Percentiles rank a stretch among this genome's conserved stretches.
These are phyloP conservation scores for Cephaloascus fragrans DNA, from an alignment of 805 yeast species.

Conservation along the genomic window DNA sequence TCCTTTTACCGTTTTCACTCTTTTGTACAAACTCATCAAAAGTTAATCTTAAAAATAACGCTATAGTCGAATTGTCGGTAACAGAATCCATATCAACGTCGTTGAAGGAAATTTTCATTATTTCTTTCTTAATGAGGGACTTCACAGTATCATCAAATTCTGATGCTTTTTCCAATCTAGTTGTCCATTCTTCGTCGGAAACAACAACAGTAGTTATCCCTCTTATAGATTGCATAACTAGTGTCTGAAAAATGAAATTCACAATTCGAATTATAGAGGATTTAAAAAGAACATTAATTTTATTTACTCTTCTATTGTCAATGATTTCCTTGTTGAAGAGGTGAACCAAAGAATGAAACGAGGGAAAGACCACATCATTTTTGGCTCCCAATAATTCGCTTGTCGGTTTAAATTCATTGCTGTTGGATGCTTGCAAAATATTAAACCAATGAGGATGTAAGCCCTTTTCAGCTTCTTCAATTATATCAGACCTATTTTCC, in stretches of 20 bases:
- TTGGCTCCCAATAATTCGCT: slow-evolving; percentile 31
- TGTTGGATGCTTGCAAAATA: slow-evolving; percentile 34
- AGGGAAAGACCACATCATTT: slow-evolving; percentile 41
- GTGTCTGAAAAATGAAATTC: slow-evolving; percentile 43
- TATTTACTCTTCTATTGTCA: no score
- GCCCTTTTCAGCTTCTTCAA: slow-evolving; percentile 75
- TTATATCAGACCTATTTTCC: slow-evolving; percentile 56
- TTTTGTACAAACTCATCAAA: slow-evolving; percentile 25
- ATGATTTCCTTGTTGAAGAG: slow-evolving; percentile 12
- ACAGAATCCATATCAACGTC: slow-evolving; percentile 10
- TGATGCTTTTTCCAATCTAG: slow-evolving; percentile 59
- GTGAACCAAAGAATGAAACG: slow-evolving; percentile 29
- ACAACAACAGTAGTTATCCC: slow-evolving; percentile 45
- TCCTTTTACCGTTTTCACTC: slow-evolving; percentile 4
- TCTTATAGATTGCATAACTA: slow-evolving; percentile 57
- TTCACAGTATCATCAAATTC: slow-evolving; percentile 49
- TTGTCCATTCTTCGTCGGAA: slow-evolving; percentile 66
- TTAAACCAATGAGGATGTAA: slow-evolving; percentile 77
- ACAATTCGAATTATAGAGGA: slow-evolving; percentile 31
- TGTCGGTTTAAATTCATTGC: slow-evolving; percentile 31
- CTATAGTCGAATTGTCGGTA: slow-evolving; percentile 10
- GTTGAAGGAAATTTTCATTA: slow-evolving; percentile 6
- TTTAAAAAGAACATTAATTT: slow-evolving; percentile 15
- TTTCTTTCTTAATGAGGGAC: slow-evolving; percentile 11
- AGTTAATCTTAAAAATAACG: slow-evolving; percentile 17